Conservation (phyloP, 805 yeast genomes). For the Candida adriatica region DNA sequence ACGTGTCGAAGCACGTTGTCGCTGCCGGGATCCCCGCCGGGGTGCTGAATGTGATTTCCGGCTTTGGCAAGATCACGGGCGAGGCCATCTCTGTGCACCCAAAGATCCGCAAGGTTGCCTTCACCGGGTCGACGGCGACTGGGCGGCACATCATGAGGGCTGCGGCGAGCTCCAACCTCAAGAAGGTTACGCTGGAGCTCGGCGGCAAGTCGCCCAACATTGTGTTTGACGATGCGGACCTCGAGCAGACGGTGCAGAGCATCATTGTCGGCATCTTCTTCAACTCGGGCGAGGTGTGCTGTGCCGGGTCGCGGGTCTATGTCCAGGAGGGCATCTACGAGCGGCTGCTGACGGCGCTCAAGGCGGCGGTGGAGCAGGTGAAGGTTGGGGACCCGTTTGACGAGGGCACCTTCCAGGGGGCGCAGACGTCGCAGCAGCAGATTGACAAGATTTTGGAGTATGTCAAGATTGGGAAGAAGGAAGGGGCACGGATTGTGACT, state of each 20-base stretch:
- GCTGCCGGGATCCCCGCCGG: slow-evolving; percentile 92
- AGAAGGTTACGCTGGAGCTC: slow-evolving; percentile 76
- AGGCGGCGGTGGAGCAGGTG: slow-evolving; percentile 37
- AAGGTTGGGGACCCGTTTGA: slow-evolving; percentile 80
- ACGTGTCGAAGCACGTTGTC: slow-evolving; percentile 57
- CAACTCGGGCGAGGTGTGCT: slow-evolving; percentile 91
- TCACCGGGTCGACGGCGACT: slow-evolving; percentile 91
- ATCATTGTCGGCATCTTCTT: slow-evolving; percentile 72
- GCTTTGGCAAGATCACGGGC: slow-evolving; percentile 83
- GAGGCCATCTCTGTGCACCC: slow-evolving; percentile 72
- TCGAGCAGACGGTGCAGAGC: slow-evolving; percentile 56
- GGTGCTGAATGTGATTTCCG: slow-evolving; percentile 81
- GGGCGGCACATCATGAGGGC: slow-evolving; percentile 67
- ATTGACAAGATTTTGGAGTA: slow-evolving; percentile 56
- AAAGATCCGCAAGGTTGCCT: slow-evolving; percentile 82
- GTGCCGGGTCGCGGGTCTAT: slow-evolving; percentile 86
- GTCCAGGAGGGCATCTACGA: slow-evolving; percentile 72
- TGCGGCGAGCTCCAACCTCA: slow-evolving; percentile 67
- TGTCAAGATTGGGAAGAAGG: slow-evolving; percentile 56
- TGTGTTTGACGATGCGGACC: slow-evolving; percentile 69
- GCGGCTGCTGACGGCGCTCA: slow-evolving; percentile 52
- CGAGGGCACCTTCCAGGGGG: slow-evolving; percentile 63
- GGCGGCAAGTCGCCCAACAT: slow-evolving; percentile 92
- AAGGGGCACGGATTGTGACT: slow-evolving; percentile 64
- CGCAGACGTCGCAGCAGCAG: slow-evolving; percentile 66